Evolutionary conservation across 768 basidiomycete genomes (phyloP).

Genomic region (Russula abietina): DNA sequence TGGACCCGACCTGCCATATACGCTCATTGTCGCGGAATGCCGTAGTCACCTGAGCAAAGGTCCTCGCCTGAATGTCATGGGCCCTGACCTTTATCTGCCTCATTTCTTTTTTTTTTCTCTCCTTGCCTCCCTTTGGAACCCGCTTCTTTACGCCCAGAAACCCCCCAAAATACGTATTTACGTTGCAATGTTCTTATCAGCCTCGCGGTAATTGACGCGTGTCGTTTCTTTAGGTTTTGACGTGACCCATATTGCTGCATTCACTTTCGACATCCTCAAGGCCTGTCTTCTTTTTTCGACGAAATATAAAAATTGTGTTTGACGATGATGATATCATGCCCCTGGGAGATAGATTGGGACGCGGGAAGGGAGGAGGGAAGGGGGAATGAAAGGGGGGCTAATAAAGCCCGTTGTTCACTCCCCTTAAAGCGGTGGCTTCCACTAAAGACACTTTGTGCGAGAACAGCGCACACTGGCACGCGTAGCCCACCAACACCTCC

Average conservation of each 20-base stretch:
- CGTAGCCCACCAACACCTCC: background rate
- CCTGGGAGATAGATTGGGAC: background rate
- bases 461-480: conserved; percentile 2
- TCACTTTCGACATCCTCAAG: conserved; percentile 8
- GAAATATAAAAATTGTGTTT: conserved; percentile 5
- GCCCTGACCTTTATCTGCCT: conserved; percentile 17
- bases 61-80: conserved; percentile 20
- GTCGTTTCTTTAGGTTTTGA: conserved; percentile 17
- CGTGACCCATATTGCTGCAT: conserved; percentile 6
- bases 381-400: background rate
- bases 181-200: conserved; percentile 17
- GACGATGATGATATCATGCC: conserved; percentile 20
- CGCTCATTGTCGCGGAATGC: conserved; percentile 1
- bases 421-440: background rate
- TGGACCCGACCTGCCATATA: conserved; percentile 14
- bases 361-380: background rate
- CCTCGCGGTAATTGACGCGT: conserved; percentile 16
- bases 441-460: background rate
- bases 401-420: background rate
- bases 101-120: conserved; percentile 18
- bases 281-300: conserved; percentile 13
- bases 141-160: conserved; percentile 22
- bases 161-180: conserved; percentile 20
- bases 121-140: conserved; percentile 1
- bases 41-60: conserved; percentile 20